Evolutionary conservation across 768 basidiomycete species (phyloP), one percentile per base, ranked within the genome.

Genomic region (Podaxis mareebaensis): DNA sequence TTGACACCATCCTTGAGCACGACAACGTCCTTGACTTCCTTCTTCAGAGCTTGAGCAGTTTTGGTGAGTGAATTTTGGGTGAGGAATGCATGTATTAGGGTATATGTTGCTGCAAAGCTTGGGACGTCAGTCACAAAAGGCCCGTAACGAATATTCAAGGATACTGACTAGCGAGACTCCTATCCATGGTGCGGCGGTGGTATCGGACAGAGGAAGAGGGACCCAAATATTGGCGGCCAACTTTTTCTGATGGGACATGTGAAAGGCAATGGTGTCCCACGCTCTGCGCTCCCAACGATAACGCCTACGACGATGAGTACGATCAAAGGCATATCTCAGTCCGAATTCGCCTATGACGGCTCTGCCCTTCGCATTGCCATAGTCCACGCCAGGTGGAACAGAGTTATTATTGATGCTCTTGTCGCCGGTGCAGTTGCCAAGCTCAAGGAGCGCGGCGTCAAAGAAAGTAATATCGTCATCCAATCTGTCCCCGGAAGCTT

Each of bases 381-480:
- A 72, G 91, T 99, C 6, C 96, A 98, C 73, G 94, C 95, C 17
- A 82, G 95, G 78, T 99, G 97, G 97, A 99, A 99, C 80, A 88
- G 86, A 67, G 71, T 78, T 20, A 88, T 99, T 71, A 91, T 99
- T 70, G 89, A 92, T 12, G 86, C 93, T 11, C 85, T 99, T 55
- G 79, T 99, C 62, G 77, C 83, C 1, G 97, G 97, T 40, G 86
- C 91, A 3, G 76, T 93, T 59, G 77, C 79, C 22, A 95, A 93
- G 72, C 84, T 99, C 67, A 90, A 88, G 77, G 87, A 87, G 70
- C 79, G 83, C 38, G 96, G 96, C 26, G 96, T 99, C 66, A 91
- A 91, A 78, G 86, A 93, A 56, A 81, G 82, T 72, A 96, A 98
- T 70, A 98, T 99, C 70, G 83, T 95, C 56, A 78, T 96, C 49